Evolutionary conservation across 768 basidiomycete species (phyloP), one percentile per base, ranked within the genome.

Genomic region (Podaxis mareebaensis): DNA sequence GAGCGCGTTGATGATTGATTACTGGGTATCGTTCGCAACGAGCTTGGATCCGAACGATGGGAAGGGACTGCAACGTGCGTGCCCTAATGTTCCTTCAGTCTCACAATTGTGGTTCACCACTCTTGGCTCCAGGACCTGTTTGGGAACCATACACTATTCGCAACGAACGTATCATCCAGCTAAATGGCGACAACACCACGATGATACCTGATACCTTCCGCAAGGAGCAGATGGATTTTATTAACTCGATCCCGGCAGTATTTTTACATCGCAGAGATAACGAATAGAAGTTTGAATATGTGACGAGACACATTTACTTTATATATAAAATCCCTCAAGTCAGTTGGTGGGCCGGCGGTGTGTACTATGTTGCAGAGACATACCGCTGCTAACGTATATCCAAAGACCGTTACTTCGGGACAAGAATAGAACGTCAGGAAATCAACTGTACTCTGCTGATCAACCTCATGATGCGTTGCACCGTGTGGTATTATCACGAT

Each of bases 11-110:
- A 77, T 80, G 73, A 72, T 78, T 28, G 76, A 80, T 61, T 80
- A 79, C 58, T 80, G 77, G 79, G 71, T 79, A 7, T 80, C 79
- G 2, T 80, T 79, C 53, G 74, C 74, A 0, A 75, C 71, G 2
- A 74, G 71, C 40, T 65, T 80, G 42, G 70, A 78, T 60, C 79
- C 78, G 3, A 80, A 80, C 62, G 78, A 80, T 52, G 72, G 72
- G 1, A 68, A 65, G 22, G 78, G 79, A 11, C 49, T 57, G 40
- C 24, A 67, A 55, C 74, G 76, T 77, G 61, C 53, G 73, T 49
- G n/a, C 15, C 1, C 39, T 39, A 15, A 15, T 39, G 48, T 24
- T 51, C 51, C 28, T 24, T 56, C 12, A 33, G 22, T 15, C 28
- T 52, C 8, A 5, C 22, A 58, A 33, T n/a, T 20, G 20, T 39